These are phyloP conservation scores for Fimicolochytrium jonesii DNA, from an alignment of 192 early-diverging fungal genomes.

Conservation along the genomic window DNA sequence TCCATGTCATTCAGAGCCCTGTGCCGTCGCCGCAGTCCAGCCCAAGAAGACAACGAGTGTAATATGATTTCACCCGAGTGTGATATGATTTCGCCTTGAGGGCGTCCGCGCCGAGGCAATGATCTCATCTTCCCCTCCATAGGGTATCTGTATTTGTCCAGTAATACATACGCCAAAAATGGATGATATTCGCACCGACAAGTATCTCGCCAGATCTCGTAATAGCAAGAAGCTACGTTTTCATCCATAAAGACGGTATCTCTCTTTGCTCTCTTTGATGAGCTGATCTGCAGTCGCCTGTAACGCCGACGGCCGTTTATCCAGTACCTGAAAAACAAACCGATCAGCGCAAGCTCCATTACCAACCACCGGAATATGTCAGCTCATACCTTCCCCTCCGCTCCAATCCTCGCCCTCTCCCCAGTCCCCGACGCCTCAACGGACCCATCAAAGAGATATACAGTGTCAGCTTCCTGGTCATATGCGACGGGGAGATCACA, in stretches of 20 bases:
- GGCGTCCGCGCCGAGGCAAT: too few species aligned
- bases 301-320: conserved; percentile 9
- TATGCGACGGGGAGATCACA: conserved; percentile 16
- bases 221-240: too few species aligned
- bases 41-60: too few species aligned
- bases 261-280: conserved; percentile 4
- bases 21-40: too few species aligned
- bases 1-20: too few species aligned
- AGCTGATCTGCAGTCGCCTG: conserved; percentile 9
- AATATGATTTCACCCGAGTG: too few species aligned
- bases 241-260: not conserved
- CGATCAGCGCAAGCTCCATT: not conserved
- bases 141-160: too few species aligned
- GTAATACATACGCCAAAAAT: too few species aligned
- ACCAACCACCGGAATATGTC: not conserved
- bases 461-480: conserved; percentile 6
- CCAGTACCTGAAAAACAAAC: not conserved
- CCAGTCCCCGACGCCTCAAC: not conserved
- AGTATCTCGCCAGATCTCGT: too few species aligned
- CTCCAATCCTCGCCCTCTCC: not conserved
- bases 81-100: too few species aligned
- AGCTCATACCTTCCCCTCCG: conserved; percentile 1
- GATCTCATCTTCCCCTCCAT: too few species aligned
- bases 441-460: conserved; percentile 13
- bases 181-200: too few species aligned